These are phyloP conservation scores for Leishmania lainsoni DNA, from an alignment of 208 protist species.

Conservation along the genomic window DNA sequence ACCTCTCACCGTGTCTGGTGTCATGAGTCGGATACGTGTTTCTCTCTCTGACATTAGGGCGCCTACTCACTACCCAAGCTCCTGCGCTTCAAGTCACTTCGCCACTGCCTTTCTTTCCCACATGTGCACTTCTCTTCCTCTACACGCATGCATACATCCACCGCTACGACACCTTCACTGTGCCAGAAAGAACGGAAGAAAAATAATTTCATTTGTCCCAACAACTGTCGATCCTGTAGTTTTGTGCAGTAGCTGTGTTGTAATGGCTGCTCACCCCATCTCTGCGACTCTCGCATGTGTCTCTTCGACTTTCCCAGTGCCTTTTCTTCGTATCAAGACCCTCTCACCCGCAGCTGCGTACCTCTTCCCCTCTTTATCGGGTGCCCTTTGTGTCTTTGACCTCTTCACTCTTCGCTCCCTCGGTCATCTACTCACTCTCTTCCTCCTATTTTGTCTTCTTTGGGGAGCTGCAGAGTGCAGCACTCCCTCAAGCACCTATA, in stretches of 20 bases:
- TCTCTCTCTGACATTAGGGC: too few relatives aligned
- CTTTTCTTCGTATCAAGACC: neutral
- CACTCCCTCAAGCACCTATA: neutral
- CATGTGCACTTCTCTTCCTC: too few relatives aligned
- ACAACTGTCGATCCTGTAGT: neutral
- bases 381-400: neutral
- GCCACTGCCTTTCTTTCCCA: too few relatives aligned
- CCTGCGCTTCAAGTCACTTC: too few relatives aligned
- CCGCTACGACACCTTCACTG: too few relatives aligned
- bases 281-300: neutral
- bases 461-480: neutral
- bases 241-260: neutral
- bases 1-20: too few relatives aligned
- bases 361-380: neutral
- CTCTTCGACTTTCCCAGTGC: neutral
- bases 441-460: neutral
- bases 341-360: neutral
- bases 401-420: neutral
- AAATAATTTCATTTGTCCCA: neutral
- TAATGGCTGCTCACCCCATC: neutral
- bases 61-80: too few relatives aligned
- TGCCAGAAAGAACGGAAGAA: neutral
- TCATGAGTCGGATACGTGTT: too few relatives aligned
- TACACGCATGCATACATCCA: too few relatives aligned
- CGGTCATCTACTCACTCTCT: neutral